These are phyloP conservation scores for Luffa aegyptiaca DNA, from an alignment of 306 rosid genomes.

Conservation along the genomic window DNA sequence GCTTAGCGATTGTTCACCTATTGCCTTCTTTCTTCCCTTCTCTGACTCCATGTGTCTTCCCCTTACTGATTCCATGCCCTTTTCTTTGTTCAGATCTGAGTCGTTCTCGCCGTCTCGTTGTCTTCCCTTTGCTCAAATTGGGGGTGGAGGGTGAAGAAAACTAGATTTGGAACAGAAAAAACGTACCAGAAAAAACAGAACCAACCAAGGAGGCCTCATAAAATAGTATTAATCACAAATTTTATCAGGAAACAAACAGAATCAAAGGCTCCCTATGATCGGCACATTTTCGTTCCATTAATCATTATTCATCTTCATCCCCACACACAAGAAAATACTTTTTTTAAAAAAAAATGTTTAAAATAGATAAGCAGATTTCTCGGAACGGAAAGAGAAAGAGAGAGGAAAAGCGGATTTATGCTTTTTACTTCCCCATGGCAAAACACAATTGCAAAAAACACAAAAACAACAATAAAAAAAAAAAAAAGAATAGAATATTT, in stretches of 20 bases:
- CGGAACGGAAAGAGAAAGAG: constrained; percentile 16
- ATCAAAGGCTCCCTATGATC: constrained; percentile 36
- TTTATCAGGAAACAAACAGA: constrained; percentile 12
- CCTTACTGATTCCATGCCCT: too few species aligned
- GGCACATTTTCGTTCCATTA: constrained; percentile 14
- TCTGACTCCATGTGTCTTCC: too few species aligned
- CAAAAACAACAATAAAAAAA: neutral
- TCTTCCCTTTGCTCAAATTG: too few species aligned
- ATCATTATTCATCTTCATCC: neutral
- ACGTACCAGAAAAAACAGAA: constrained; percentile 36
- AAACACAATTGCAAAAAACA: neutral
- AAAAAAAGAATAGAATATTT: neutral
- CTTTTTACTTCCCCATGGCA: constrained; percentile 5
- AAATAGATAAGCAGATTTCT: constrained; percentile 27
- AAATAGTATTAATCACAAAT: constrained; percentile 16
- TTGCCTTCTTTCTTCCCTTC: too few species aligned
- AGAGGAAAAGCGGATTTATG: constrained; percentile 7
- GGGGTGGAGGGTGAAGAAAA: neutral
- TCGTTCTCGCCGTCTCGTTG: too few species aligned
- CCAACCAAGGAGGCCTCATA: constrained; percentile 41
- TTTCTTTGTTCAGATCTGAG: too few species aligned
- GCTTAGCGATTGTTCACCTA: too few species aligned
- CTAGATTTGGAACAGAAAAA: constrained; percentile 25
- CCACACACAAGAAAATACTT: neutral
- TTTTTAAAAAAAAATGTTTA: neutral